Base-by-base conservation (phyloP, 805 yeast genomes). In the Priceomyces carsonii region DNA sequence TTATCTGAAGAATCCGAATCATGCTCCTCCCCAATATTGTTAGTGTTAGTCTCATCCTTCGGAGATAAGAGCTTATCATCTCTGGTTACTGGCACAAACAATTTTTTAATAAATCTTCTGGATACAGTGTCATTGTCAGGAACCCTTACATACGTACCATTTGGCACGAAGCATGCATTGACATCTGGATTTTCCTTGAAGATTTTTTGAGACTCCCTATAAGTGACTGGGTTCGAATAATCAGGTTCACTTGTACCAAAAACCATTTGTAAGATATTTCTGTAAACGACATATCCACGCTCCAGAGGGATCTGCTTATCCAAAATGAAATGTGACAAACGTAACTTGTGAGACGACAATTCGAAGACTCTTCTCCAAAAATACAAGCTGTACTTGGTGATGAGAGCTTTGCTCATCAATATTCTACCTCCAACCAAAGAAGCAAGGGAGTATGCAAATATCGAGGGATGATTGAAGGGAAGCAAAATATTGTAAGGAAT, bases 21-120 rank as follows among this genome's bases (percentile, higher is more conserved):
- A 20, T 29, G 8, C 14, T 63, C 69, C 25, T 55, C 45, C 10
- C 45, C 55, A 2, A 21, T 13, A 8, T 29, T 31, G 3, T 40
- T 45, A 39, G 22, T 23, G 14, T 35, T 35, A 4, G 27, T 30
- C 9, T 33, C 29, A 15, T 42, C 43, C 12, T 28, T 24, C 7
- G 41, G 5, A 6, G 37, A 30, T 18, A 84, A 57, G 9, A 84
- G 69, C 32, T 74, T 68, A 55, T 90, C 95, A 45, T 80, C 83
- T 46, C 79, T 81, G 1, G 95, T 85, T 2, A 91, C 97, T 0
- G 88, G 78, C 1, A 85, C 82, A 62, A 93, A 93, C 38, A 89
- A 61, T 30, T 76, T 73, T 46, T 76, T 78, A 20, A 81, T 75
- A 44, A 71, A 79, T 31, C 73, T 74, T 38, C 88, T 66, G 0